phyloP scores from a whole-genome alignment of 129 eudicot genomes.

The Mikania micrantha region DNA sequence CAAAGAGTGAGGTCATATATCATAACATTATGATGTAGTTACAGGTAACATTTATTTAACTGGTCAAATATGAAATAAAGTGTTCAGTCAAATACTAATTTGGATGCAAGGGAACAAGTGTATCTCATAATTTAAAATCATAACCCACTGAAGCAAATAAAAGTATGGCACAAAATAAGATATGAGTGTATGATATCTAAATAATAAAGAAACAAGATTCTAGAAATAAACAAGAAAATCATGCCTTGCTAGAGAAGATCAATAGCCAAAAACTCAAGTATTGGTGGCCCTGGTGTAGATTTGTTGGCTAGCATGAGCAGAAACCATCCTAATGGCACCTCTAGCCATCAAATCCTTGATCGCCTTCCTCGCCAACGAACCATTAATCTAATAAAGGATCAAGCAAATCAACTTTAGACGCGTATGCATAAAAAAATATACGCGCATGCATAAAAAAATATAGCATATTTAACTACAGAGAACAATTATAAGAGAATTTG shows the following conservation, averaged over 20 bases:
- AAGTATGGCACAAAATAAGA: neutral
- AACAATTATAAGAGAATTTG: neutral
- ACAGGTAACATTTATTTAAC: no score
- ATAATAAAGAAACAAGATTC: neutral
- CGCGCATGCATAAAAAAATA: no score
- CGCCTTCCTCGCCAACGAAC: constrained; percentile 77
- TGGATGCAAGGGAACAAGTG: neutral
- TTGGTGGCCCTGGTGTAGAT: constrained; percentile 65
- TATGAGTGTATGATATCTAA: constrained; percentile 4
- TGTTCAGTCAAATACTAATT: no score
- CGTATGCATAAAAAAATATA: neutral
- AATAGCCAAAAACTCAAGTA: constrained; percentile 20
- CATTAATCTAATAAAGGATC: constrained; percentile 38
- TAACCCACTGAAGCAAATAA: neutral
- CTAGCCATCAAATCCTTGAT: constrained; percentile 68
- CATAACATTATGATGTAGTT: no score
- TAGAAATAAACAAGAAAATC: constrained; percentile 2
- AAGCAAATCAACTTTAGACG: neutral
- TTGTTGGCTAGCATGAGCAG: constrained; percentile 63
- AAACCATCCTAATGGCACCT: constrained; percentile 64
- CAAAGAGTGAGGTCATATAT: no score
- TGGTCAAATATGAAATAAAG: no score
- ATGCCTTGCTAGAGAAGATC: constrained; percentile 6
- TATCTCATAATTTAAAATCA: neutral
- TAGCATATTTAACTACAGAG: neutral